Percentiles rank a stretch among this genome's conserved stretches.
phyloP scores from a whole-genome alignment of 495 filamentous ascomycete genomes.

The Neurospora sp. region DNA sequence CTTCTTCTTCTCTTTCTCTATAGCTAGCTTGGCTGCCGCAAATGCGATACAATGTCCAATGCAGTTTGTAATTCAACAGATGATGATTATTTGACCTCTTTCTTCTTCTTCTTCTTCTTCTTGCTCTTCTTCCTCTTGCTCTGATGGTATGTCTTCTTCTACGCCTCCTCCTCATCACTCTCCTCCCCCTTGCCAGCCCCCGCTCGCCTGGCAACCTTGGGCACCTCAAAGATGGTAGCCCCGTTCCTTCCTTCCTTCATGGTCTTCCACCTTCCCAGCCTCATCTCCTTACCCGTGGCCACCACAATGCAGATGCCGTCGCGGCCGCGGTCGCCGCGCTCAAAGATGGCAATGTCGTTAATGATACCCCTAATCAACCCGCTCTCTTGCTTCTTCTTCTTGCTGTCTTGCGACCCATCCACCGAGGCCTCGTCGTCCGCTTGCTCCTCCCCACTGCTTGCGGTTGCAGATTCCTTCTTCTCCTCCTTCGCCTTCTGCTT shows the following conservation, averaged over 20 bases:
- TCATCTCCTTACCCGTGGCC: constrained; percentile 76
- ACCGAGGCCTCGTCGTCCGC: neutral
- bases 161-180: neutral
- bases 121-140: no score
- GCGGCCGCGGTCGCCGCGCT: constrained; percentile 56
- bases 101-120: neutral
- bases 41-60: neutral
- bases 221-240: constrained; percentile 70
- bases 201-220: constrained; percentile 27
- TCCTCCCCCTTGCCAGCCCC: constrained; percentile 6
- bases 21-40: neutral
- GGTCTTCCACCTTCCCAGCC: constrained; percentile 66
- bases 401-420: neutral
- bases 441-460: neutral
- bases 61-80: neutral
- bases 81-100: neutral
- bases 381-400: constrained; percentile 1
- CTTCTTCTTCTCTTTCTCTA: neutral
- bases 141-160: neutral
- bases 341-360: constrained; percentile 78
- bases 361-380: constrained; percentile 58
- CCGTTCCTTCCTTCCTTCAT: constrained; percentile 60
- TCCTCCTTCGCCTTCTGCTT: neutral
- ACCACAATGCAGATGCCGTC: constrained; percentile 73
- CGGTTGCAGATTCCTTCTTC: neutral